These are phyloP conservation scores for Uronychia setigera DNA, from an alignment of 73 alveolate genomes.

Conservation along the genomic window DNA sequence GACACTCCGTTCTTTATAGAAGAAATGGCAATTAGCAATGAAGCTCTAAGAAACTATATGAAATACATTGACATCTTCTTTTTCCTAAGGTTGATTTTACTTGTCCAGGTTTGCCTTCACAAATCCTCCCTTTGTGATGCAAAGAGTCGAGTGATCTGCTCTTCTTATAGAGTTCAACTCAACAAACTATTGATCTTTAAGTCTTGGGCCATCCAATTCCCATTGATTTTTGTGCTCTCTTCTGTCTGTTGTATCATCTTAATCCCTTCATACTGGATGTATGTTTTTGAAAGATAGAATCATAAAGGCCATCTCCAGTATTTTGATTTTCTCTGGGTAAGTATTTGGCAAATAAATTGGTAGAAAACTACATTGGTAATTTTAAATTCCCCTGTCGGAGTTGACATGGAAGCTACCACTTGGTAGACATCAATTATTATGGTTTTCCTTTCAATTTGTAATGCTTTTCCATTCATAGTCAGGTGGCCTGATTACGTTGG, in stretches of 20 bases:
- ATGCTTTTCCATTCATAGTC: not conserved
- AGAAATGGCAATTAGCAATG: not conserved
- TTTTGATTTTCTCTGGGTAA: too few relatives aligned
- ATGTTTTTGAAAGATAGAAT: not conserved
- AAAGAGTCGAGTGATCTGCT: not conserved
- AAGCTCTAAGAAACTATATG: not conserved
- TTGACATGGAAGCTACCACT: not conserved
- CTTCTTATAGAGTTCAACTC: not conserved
- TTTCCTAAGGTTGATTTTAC: not conserved
- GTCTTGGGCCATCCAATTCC: not conserved
- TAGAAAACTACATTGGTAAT: not conserved
- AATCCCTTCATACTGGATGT: not conserved
- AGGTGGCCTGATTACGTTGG: not conserved
- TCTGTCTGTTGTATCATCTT: not conserved
- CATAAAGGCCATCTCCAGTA: not conserved
- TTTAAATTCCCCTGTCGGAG: not conserved
- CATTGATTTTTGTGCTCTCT: not conserved
- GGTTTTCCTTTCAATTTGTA: not conserved
- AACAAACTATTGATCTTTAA: not conserved
- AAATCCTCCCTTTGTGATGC: not conserved
- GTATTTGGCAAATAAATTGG: too few relatives aligned
- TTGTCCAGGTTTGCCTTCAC: not conserved
- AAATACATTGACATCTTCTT: not conserved
- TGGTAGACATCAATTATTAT: not conserved
- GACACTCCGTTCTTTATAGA: not conserved